Evolutionary conservation across 2,329 filamentous ascomycete genomes (phyloP), one percentile per base, ranked within the genome.

Genomic region (Metarhizium anisopliae): DNA sequence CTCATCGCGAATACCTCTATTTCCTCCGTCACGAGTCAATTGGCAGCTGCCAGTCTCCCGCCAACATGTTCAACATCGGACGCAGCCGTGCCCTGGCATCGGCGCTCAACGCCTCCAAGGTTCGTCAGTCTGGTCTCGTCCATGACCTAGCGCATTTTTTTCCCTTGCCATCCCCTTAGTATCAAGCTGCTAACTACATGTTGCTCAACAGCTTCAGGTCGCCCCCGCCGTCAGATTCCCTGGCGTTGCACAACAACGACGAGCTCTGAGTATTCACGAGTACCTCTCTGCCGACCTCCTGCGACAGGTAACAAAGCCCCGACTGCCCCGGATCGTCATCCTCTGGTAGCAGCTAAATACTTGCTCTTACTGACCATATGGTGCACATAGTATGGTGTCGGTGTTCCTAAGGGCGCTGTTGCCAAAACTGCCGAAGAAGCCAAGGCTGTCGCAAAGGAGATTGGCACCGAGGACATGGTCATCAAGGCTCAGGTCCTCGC

Each of bases 401-500:
- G 90, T 65, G 90, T 96, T 49, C 94, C 94, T 66, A 87, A 91
- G 73, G 94, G 94, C 64, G 80, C 86, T 70, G 91, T 95, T 68
- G 94, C 94, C 65, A 85, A 84, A 73, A 87, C 79, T 60, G 83
- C 88, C 51, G 84, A 86, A 68, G 94, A 97, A 80, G 94, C 94
- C 64, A 93, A 96, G 82, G 80, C 84, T 66, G 83, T 97, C 68
- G 94, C 94, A 57, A 92, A 93, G 78, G 79, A 86, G 63, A 94
- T 99, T 69, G 89, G 90, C 79, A 87, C 82, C 67, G 93, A 95
- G 71, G 94, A 99, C 74, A 93, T 96, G 85, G 94, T 99, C 66
- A 97, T 99, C 83, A 99, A 99, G 84, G 94, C 94, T 60, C 94
- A 99, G 80, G 94, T 99, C 59, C 88, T 99, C 61, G 94, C 94